Base-by-base conservation (phyloP, 305 asterid genomes). In the Fraxinus sp. region DNA sequence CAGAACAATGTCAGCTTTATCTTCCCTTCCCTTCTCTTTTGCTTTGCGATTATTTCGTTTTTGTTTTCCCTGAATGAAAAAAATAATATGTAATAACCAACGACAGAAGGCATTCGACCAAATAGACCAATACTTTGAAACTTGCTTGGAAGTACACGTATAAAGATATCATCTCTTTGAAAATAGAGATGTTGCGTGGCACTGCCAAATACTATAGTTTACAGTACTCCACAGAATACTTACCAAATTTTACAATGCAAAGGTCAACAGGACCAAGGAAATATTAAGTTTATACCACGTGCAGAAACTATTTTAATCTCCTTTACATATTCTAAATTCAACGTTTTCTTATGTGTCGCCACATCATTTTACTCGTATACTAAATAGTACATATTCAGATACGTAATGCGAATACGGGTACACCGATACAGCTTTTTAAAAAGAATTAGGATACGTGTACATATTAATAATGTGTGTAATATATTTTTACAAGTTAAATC, bases 1-100 rank as follows among this genome's bases (percentile, higher is more conserved):
- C 75, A 77, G 73, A 77, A 77, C 70, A 52, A 85, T 41, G 80
- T 79, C 80, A 70, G 84, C 68, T 85, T 90, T 93, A 55, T 90
- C 96, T 86, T 93, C 96, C 91, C 86, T 92, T 30, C 80, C 93
- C 88, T 93, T 94, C 77, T 93, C 98, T 91, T 92, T 95, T 39
- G 85, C 90, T 87, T 91, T 95, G 74, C 98, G 92, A 72, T 90
- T 93, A 80, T 92, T 92, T 80, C 90, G 85, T 86, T 93, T 95
- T 83, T 95, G 95, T 85, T 95, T 95, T 33, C 91, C 95, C 98
- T 95, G 92, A 77, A 68, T 13, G 37, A 68, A 68, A 36, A 68
- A 10, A 28, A 26, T 28, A 68, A 26, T 28, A 68, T 30, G 7
- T 28, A 68, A 68, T 26, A 68, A 68, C 37, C 35, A 11, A 10